Conservation (phyloP, 2,329 filamentous ascomycete species). For the Apiospora malaysiana region DNA sequence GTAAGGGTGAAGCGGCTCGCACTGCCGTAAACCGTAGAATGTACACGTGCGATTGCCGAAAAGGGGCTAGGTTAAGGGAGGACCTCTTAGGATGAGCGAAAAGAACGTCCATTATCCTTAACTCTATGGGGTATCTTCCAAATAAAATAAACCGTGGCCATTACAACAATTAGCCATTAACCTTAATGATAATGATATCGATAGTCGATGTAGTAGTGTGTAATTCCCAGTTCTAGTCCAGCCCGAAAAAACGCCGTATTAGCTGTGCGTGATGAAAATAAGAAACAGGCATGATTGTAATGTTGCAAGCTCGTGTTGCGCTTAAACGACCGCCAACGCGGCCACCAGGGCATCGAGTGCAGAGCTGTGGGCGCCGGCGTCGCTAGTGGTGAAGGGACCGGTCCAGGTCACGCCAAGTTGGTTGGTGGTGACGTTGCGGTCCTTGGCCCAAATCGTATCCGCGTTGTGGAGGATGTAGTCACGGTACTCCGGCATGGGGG, state of each 20-base stretch:
- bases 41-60: not conserved
- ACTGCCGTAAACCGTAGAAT: not conserved
- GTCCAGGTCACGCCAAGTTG: slow-evolving; percentile 39
- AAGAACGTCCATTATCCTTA: slow-evolving; percentile 18
- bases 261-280: not conserved
- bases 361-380: slow-evolving; percentile 38
- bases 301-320: not conserved
- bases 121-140: slow-evolving; percentile 18
- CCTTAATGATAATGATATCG: slow-evolving; percentile 5
- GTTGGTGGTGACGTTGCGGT: slow-evolving; percentile 38
- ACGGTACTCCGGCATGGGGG: slow-evolving; percentile 51
- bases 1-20: not conserved
- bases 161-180: slow-evolving; percentile 18
- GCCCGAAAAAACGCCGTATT: not conserved
- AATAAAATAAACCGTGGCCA: slow-evolving; percentile 8
- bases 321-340: slow-evolving; percentile 35
- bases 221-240: not conserved
- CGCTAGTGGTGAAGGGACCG: slow-evolving; percentile 37
- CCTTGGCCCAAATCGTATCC: slow-evolving; percentile 41
- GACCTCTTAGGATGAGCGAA: not conserved
- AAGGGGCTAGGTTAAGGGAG: not conserved
- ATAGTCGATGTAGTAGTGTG: slow-evolving; percentile 13
- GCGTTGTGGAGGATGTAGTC: slow-evolving; percentile 44
- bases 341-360: slow-evolving; percentile 38
- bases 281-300: not conserved